phyloP scores from a whole-genome alignment of 176 grass and related monocot species.

The Hsuehochloa calcarea region DNA sequence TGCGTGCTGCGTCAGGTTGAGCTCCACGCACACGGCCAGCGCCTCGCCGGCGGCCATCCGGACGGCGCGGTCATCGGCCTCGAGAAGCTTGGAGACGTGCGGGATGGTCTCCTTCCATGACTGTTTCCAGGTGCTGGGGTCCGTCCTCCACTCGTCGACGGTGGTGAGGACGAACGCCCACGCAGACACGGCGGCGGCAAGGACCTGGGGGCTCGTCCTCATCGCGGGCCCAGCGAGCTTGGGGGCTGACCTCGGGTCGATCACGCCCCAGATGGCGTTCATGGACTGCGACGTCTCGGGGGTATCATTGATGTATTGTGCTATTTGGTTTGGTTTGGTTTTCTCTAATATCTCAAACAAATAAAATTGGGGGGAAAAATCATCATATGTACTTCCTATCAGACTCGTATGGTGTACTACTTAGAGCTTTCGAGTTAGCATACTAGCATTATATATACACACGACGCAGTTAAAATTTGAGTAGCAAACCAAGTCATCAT shows the following conservation, averaged over 20 bases:
- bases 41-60: constrained; percentile 25
- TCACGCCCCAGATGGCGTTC: not conserved
- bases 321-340: not conserved
- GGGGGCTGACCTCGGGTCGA: not conserved
- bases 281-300: not conserved
- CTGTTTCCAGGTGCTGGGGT: not conserved
- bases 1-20: not conserved
- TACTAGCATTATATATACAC: not conserved
- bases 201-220: not conserved
- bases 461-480: not conserved
- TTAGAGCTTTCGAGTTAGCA: too few species aligned
- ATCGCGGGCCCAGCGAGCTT: not conserved
- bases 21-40: constrained; percentile 29
- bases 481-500: not conserved
- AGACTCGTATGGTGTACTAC: not conserved
- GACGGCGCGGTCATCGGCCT: not conserved
- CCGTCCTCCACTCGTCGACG: not conserved
- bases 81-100: constrained; percentile 2
- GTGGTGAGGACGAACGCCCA: constrained; percentile 28
- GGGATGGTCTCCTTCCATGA: not conserved
- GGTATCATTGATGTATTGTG: not conserved
- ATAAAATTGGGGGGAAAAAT: not conserved
- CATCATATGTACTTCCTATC: not conserved
- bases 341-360: not conserved
- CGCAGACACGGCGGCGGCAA: not conserved